Conservation (phyloP, 768 basidiomycete genomes). For the Galerina marginata region DNA sequence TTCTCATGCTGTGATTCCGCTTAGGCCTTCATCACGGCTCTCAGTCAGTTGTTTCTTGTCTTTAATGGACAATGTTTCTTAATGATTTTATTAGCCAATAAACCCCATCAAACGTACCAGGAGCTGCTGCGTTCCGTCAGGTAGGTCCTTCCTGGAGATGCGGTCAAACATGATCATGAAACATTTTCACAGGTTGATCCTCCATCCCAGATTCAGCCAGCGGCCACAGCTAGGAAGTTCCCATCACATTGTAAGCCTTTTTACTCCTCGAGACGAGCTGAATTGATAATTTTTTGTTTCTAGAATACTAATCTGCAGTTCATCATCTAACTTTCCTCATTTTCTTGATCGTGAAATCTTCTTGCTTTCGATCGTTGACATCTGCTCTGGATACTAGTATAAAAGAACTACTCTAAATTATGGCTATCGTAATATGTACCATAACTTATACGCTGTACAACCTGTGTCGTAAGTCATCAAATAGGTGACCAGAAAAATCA, state of each 20-base stretch:
- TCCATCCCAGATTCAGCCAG: slow-evolving; percentile 68
- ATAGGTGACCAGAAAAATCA: no score
- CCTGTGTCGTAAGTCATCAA: no score
- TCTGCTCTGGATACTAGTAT: no score
- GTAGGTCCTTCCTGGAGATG: slow-evolving; percentile 30
- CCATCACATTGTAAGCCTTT: slow-evolving; percentile 59
- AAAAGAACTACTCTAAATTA: not conserved
- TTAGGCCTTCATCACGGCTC: slow-evolving; percentile 65
- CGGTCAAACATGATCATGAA: not conserved
- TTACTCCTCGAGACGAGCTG: not conserved
- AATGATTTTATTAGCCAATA: slow-evolving; percentile 26
- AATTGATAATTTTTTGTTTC: not conserved
- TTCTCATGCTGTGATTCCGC: not conserved
- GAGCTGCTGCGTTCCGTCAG: slow-evolving; percentile 64
- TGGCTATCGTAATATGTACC: no score
- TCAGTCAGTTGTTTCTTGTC: slow-evolving; percentile 40
- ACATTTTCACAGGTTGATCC: slow-evolving; percentile 45
- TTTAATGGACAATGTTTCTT: not conserved
- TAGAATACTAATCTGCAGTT: slow-evolving; percentile 44
- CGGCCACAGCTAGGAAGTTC: slow-evolving; percentile 78
- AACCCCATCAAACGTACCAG: slow-evolving; percentile 68
- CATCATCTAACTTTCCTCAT: slow-evolving; percentile 25
- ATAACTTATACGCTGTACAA: no score
- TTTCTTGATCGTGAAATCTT: not conserved
- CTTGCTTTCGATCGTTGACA: not conserved